Base-by-base conservation (phyloP, 2,329 filamentous ascomycete species). In the Penicillium sp. region DNA sequence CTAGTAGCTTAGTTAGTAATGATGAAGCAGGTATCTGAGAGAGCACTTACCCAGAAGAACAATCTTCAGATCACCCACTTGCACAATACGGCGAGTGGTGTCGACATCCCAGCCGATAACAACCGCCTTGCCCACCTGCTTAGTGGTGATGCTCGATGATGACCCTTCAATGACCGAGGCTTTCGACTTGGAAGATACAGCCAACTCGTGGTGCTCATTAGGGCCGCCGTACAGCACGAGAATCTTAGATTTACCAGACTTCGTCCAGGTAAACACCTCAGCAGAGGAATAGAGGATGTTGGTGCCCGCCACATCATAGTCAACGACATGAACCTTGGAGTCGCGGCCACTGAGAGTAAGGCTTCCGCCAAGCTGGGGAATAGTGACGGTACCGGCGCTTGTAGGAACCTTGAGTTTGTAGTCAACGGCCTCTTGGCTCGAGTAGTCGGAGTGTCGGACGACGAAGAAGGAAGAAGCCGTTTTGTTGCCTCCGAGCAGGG, bases 371-470 rank as follows among this genome's bases (percentile, higher is more conserved):
- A 72, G 61, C 48, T 72, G 71, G 22, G 71, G 71, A 43, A 73
- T 60, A 0, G 64, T 71, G 39, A 74, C 21, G 2, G 60, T 53
- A 13, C 71, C 71, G 34, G 61, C 59, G 53, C 69, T 71, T 9
- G 70, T 72, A 7, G 66, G 60, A 0, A 91, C 66, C 1, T 69
- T 82, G 31, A 89, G 70, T 15, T 74, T 81, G 64, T 89, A 91
- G 0, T 72, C 69, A 0, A 79, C 79, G 0, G 78, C 75, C 0
- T 68, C 73, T 0, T 75, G 69, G 15, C 75, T 78, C n/a, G 79
- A 77, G 61, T 85, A 88, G 48, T 82, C 77, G 0, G 77, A 66
- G 60, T 91, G 86, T 33, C 85, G 75, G 4, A 83, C 70, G 2
- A 90, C 74, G 63, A 82, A 89, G 26, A 73, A 78, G 3, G 75